phyloP scores from a whole-genome alignment of 768 basidiomycete species.

The Calvatia gigantea region DNA sequence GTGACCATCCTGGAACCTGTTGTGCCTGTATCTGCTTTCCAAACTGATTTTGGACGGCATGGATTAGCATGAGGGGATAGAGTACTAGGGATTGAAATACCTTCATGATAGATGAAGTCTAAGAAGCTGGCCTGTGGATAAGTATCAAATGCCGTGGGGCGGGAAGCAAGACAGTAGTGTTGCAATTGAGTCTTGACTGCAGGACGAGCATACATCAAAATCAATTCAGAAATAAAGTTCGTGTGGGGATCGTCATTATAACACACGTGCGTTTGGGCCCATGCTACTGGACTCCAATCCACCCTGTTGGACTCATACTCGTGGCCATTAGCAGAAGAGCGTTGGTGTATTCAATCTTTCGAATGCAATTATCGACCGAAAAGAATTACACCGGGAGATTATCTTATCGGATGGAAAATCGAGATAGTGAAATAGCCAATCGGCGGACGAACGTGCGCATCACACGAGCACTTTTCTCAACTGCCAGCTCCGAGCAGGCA shows the following conservation, averaged over 20 bases:
- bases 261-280: conserved; percentile 14
- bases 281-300: background rate
- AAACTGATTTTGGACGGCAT: conserved; percentile 56
- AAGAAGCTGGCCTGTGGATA: background rate
- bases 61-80: conserved; percentile 7
- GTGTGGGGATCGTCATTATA: background rate
- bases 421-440: conserved; percentile 20
- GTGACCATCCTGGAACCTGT: conserved; percentile 96
- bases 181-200: background rate
- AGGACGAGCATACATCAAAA: background rate
- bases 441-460: conserved; percentile 48
- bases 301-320: background rate
- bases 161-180: background rate
- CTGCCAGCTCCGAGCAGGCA: conserved; percentile 75
- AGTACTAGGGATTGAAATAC: conserved; percentile 18
- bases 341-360: background rate
- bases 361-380: no score
- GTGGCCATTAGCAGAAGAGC: background rate
- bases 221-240: background rate
- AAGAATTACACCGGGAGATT: conserved; percentile 4
- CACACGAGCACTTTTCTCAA: conserved; percentile 83
- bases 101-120: conserved; percentile 27
- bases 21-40: conserved; percentile 96
- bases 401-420: conserved; percentile 15
- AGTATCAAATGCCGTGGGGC: background rate